Percentiles rank a stretch among this genome's conserved stretches.
These are phyloP conservation scores for Kernera saxatilis DNA, from an alignment of 345 rosid species.

Conservation along the genomic window DNA sequence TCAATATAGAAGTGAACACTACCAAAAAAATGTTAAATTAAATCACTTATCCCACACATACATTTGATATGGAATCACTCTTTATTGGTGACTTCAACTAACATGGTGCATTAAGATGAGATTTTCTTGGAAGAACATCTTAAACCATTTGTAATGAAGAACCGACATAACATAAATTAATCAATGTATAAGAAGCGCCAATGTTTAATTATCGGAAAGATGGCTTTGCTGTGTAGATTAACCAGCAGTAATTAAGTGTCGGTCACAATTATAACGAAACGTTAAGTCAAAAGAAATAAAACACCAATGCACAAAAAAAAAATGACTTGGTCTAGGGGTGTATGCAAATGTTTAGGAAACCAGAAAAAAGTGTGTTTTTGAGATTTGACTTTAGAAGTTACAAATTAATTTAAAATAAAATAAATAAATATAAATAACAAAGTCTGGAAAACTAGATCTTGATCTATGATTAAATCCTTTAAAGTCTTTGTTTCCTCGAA, in stretches of 20 bases:
- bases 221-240: not conserved
- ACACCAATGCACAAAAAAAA: not conserved
- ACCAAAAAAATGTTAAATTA: too few relatives aligned
- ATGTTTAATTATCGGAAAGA: too few relatives aligned
- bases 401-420: not conserved
- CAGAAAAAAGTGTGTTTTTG: not conserved
- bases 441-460: constrained; percentile 15
- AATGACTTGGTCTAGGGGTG: not conserved
- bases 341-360: not conserved
- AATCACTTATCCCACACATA: too few relatives aligned
- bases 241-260: not conserved
- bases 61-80: too few relatives aligned
- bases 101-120: not conserved
- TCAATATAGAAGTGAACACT: too few relatives aligned
- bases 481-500: constrained; percentile 13
- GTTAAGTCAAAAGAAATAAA: not conserved
- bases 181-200: too few relatives aligned
- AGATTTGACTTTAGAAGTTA: constrained; percentile 14
- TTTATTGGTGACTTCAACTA: too few relatives aligned
- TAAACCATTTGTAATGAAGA: too few relatives aligned
- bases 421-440: not conserved
- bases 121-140: not conserved
- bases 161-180: too few relatives aligned
- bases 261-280: not conserved
- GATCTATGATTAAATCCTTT: constrained; percentile 21